These are phyloP conservation scores for Quercus rubra DNA, from an alignment of 306 rosid genomes.

Conservation along the genomic window DNA sequence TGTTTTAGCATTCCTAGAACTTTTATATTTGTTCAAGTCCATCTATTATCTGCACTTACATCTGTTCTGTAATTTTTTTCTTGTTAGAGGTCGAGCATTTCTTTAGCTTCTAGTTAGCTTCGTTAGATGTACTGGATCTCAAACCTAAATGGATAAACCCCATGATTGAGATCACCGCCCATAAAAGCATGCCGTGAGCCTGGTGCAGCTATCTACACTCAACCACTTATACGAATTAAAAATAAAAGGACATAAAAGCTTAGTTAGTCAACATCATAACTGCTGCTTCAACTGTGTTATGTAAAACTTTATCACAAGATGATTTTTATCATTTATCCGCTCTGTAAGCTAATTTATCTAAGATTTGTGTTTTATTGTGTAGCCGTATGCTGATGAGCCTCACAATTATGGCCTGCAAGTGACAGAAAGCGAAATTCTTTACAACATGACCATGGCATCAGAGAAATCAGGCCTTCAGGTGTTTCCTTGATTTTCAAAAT, in stretches of 20 bases:
- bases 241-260: too few species aligned
- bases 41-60: neutral
- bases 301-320: neutral
- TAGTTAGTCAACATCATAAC: neutral
- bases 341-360: neutral
- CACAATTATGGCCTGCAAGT: constrained; percentile 62
- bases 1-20: constrained; percentile 11
- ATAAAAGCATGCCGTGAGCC: too few species aligned
- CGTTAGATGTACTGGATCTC: neutral
- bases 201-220: too few species aligned
- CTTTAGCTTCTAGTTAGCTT: neutral
- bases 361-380: constrained; percentile 25
- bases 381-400: constrained; percentile 76
- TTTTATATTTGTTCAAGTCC: neutral
- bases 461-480: constrained; percentile 84
- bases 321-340: neutral
- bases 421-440: constrained; percentile 51
- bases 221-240: too few species aligned
- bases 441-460: constrained; percentile 63
- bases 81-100: neutral
- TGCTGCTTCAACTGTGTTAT: neutral
- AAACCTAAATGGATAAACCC: neutral
- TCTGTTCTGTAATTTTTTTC: neutral
- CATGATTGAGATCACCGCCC: too few species aligned
- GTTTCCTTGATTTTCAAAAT: constrained; percentile 10